phyloP scores from a whole-genome alignment of 2,329 filamentous ascomycete species.

The Cordyceps fumosorosea region DNA sequence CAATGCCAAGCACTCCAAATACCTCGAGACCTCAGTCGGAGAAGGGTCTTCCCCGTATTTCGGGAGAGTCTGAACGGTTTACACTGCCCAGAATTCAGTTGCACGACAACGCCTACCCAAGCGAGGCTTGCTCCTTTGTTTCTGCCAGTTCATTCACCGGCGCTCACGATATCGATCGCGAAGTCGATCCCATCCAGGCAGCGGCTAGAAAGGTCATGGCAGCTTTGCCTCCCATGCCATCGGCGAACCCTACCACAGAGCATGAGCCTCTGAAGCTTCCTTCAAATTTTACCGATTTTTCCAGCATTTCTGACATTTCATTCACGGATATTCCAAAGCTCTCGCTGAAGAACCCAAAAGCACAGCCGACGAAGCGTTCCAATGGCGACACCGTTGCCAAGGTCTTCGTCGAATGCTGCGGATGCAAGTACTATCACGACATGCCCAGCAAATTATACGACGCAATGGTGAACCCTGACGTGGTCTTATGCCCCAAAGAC shows the following conservation, averaged over 20 bases:
- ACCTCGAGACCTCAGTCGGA: conserved; percentile 36
- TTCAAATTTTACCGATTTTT: conserved; percentile 11
- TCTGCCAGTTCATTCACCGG: not conserved
- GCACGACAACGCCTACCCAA: conserved; percentile 12
- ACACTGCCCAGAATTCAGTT: conserved; percentile 10
- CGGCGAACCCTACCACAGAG: conserved; percentile 1
- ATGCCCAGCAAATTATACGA: conserved; percentile 59
- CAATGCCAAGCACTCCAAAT: conserved; percentile 32
- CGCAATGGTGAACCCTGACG: conserved; percentile 55
- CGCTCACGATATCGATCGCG: not conserved
- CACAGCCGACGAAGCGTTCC: conserved; percentile 3
- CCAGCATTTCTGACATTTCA: conserved; percentile 2
- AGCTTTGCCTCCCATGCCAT: conserved; percentile 21
- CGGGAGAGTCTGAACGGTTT: not conserved
- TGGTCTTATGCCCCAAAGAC: conserved; percentile 42
- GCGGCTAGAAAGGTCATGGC: conserved; percentile 27
- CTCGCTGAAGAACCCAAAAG: conserved; percentile 10
- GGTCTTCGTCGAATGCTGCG: conserved; percentile 60
- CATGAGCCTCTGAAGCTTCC: conserved; percentile 8
- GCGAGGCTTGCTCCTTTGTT: conserved; percentile 9
- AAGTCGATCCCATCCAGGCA: conserved; percentile 25
- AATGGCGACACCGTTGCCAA: conserved; percentile 45
- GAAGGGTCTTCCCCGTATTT: conserved; percentile 22
- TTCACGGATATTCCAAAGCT: not conserved
- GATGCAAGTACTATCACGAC: conserved; percentile 58